Conservation (phyloP, 2,329 filamentous ascomycete genomes). For the Xylaria sp. region DNA sequence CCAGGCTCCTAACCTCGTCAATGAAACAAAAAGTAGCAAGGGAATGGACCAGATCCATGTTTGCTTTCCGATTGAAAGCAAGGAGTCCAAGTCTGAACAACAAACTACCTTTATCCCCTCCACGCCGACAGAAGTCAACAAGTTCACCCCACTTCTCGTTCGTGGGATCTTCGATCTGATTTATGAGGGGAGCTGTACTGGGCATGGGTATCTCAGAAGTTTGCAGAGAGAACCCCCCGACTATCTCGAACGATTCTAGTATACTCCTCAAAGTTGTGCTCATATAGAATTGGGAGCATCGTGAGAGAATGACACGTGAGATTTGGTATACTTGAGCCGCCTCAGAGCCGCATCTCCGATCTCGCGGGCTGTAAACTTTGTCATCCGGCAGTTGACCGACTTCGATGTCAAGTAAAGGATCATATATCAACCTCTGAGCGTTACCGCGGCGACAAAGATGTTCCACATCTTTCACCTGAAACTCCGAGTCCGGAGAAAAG, state of each 20-base stretch:
- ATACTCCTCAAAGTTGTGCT: slow-evolving; percentile 3
- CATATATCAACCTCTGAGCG: slow-evolving; percentile 28
- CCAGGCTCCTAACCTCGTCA: slow-evolving; percentile 20
- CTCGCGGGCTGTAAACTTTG: slow-evolving; percentile 31
- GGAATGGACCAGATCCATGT: slow-evolving; percentile 36
- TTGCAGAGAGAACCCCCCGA: slow-evolving; percentile 37
- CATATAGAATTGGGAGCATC: slow-evolving; percentile 20
- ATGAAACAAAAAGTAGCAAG: slow-evolving; percentile 27
- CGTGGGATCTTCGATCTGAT: slow-evolving; percentile 38
- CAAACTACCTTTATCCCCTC: slow-evolving; percentile 19
- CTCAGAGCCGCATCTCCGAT: slow-evolving; percentile 16
- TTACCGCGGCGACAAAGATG: slow-evolving; percentile 32
- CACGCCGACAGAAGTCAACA: slow-evolving; percentile 35
- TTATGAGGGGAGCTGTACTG: slow-evolving; percentile 29
- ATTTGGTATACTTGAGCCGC: slow-evolving; percentile 29
- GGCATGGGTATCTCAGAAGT: neutral
- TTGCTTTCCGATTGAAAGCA: slow-evolving; percentile 33
- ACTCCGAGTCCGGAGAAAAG: accelerated
- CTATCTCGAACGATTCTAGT: slow-evolving; percentile 39
- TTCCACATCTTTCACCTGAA: neutral
- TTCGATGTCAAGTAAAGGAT: slow-evolving; percentile 22
- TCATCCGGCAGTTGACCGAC: neutral
- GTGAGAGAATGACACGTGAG: slow-evolving; percentile 24
- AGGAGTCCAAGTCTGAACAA: slow-evolving; percentile 40
- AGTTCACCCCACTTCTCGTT: slow-evolving; percentile 40